These are phyloP conservation scores for Vaccinium macrocarpon DNA, from an alignment of 148 eudicot genomes.

Conservation along the genomic window DNA sequence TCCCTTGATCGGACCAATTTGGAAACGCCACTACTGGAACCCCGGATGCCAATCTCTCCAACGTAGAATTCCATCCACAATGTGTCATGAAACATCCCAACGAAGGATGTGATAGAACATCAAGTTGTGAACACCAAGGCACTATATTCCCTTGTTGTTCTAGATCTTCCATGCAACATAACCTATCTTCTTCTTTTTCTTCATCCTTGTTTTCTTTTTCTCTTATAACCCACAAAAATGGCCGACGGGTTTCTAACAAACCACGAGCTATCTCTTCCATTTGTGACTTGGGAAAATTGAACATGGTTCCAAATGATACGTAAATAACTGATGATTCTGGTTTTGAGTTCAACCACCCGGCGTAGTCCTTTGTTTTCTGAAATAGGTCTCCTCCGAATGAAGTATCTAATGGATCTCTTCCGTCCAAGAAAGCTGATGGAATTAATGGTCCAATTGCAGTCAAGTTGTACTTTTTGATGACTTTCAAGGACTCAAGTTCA, in stretches of 20 bases:
- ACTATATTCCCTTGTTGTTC: conserved; percentile 35
- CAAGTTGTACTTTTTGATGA: conserved; percentile 15
- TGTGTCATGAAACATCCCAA: conserved; percentile 45
- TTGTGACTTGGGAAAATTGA: neutral
- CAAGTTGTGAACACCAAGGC: conserved; percentile 30
- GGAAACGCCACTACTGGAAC: conserved; percentile 57
- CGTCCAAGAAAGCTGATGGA: conserved; percentile 23
- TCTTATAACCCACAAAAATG: conserved; percentile 47
- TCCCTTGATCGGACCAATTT: conserved; percentile 46
- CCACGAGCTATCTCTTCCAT: neutral
- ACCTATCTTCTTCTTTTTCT: conserved; percentile 17
- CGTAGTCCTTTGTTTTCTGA: conserved; percentile 20
- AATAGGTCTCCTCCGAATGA: conserved; percentile 29
- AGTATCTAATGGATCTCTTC: conserved; percentile 5
- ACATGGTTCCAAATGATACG: neutral
- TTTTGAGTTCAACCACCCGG: conserved; percentile 38
- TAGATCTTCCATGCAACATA: conserved; percentile 39
- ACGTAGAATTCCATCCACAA: conserved; percentile 64
- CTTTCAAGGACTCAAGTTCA: conserved; percentile 22
- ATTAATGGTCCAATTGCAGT: conserved; percentile 38
- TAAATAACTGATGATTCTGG: neutral
- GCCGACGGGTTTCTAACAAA: neutral
- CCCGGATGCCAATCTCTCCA: conserved; percentile 49
- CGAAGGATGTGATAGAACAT: conserved; percentile 29
- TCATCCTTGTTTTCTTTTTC: conserved; percentile 2